Conservation (phyloP, 371 early-diverging fungal genomes). For the Coemansia sp. region DNA sequence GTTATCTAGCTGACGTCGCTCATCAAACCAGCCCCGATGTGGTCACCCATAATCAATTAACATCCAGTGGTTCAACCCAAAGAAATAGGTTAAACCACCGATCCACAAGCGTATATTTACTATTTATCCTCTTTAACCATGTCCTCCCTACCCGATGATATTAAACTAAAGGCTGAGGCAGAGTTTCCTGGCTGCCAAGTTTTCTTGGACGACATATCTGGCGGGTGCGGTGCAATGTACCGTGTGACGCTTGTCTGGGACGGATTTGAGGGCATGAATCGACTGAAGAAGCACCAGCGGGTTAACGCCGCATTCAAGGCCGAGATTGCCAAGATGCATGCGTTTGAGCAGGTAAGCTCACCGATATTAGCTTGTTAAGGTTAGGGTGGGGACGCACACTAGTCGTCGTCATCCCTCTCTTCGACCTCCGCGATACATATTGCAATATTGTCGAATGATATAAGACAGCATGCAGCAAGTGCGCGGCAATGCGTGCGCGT, state of each 20-base stretch:
- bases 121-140: background rate
- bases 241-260: conserved; percentile 53
- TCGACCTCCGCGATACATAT: background rate
- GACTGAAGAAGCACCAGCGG: conserved; percentile 44
- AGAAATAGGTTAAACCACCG: background rate
- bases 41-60: background rate
- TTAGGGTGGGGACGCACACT: no score
- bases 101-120: background rate
- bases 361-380: background rate
- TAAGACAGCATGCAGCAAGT: background rate
- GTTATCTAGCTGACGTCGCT: background rate
- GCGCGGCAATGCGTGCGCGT: background rate
- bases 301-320: conserved; percentile 55
- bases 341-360: conserved; percentile 51
- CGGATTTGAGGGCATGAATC: conserved; percentile 52
- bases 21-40: background rate
- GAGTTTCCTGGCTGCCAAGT: conserved; percentile 10
- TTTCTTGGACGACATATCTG: conserved; percentile 28
- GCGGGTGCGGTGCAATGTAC: conserved; percentile 48
- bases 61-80: background rate
- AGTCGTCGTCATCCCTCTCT: background rate
- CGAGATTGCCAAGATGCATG: conserved; percentile 54
- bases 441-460: background rate
- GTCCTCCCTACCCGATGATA: background rate
- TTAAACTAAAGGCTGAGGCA: background rate